Conservation (phyloP, 2,329 filamentous ascomycete species). For the Ceratocystiopsis minuta region DNA sequence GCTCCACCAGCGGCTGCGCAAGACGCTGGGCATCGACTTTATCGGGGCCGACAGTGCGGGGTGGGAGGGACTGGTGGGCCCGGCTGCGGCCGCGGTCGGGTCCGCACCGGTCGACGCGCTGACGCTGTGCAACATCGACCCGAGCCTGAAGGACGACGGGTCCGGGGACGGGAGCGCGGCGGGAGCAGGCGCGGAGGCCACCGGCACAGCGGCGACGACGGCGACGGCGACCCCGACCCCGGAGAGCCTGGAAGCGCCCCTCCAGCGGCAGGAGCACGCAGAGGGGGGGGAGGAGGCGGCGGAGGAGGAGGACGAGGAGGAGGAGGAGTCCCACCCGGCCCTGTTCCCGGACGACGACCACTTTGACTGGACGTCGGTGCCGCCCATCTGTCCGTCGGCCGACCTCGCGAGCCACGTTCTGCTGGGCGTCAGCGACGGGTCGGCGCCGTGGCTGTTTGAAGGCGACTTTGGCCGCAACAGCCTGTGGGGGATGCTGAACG, state of each 20-base stretch:
- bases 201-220: not conserved
- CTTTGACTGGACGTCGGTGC: constrained; percentile 32
- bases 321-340: not conserved
- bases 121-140: constrained; percentile 9
- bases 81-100: not conserved
- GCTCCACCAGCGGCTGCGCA: constrained; percentile 34
- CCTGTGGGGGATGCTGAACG: constrained; percentile 38
- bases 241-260: too few species aligned
- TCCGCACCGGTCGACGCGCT: constrained; percentile 5
- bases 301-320: not conserved
- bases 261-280: too few species aligned
- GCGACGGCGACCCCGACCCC: not conserved
- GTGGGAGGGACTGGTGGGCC: constrained; percentile 1
- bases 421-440: constrained; percentile 18
- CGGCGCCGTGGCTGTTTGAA: constrained; percentile 25
- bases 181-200: not conserved
- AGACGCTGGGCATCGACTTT: constrained; percentile 23
- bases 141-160: constrained; percentile 7
- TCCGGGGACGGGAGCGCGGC: not conserved
- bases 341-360: constrained; percentile 10
- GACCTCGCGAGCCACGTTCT: constrained; percentile 41
- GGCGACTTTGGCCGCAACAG: constrained; percentile 37
- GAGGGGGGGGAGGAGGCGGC: too few species aligned
- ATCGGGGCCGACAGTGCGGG: constrained; percentile 8
- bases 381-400: constrained; percentile 37